phyloP scores from a whole-genome alignment of 2,329 filamentous ascomycete genomes.

The Fusarium nanum region DNA sequence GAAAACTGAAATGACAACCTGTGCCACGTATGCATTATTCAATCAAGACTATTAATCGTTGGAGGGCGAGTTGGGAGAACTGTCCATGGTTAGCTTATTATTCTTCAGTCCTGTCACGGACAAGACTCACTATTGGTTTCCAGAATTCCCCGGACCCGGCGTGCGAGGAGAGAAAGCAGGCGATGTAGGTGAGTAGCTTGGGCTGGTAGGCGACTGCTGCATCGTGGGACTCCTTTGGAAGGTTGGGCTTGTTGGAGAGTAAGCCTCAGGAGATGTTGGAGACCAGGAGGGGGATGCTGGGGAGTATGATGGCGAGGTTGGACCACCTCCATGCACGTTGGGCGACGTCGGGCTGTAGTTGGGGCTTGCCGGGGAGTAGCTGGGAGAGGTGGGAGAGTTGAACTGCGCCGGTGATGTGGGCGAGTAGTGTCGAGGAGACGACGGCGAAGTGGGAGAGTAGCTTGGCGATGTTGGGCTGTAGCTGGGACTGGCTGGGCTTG shows the following conservation, averaged over 20 bases:
- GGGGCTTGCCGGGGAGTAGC: constrained; percentile 77
- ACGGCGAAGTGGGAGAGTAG: constrained; percentile 72
- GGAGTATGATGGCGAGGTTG: constrained; percentile 71
- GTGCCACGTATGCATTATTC: constrained; percentile 52
- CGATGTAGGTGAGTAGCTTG: constrained; percentile 76
- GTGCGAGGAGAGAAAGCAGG: constrained; percentile 60
- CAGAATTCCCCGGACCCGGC: constrained; percentile 57
- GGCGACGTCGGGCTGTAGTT: constrained; percentile 78
- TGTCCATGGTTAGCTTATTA: constrained; percentile 44
- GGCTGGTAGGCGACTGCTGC: constrained; percentile 72
- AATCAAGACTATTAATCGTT: constrained; percentile 54
- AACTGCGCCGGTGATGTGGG: constrained; percentile 79
- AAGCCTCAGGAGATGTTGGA: constrained; percentile 74
- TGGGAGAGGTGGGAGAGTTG: constrained; percentile 80
- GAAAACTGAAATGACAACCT: constrained; percentile 48
- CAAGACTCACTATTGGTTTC: constrained; percentile 56
- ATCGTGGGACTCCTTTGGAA: constrained; percentile 67
- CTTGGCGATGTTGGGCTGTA: constrained; percentile 75
- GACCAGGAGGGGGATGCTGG: constrained; percentile 83
- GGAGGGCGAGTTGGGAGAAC: constrained; percentile 59
- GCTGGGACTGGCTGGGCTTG: constrained; percentile 67
- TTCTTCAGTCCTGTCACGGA: background rate
- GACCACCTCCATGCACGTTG: constrained; percentile 58
- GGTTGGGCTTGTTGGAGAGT: constrained; percentile 72
- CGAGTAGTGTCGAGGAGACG: constrained; percentile 68